Conservation (phyloP, 352 stramenopile genomes). For the Phytophthora sojae region DNA sequence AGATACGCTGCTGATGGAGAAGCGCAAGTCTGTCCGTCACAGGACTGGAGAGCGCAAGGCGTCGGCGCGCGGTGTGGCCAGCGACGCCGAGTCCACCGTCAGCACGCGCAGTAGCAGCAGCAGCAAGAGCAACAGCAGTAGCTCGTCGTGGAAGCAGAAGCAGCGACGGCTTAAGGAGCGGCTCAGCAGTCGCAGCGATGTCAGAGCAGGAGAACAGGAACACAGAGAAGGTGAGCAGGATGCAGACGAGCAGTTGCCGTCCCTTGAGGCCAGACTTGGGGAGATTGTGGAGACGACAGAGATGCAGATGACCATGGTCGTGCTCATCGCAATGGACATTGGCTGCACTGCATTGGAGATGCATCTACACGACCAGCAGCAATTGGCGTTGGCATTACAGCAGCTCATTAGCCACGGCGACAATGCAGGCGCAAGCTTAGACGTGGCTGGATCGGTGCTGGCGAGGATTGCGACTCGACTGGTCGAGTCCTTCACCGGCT, state of each 20-base stretch:
- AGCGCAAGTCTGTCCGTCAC: slow-evolving; percentile 22
- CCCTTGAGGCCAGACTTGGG: slow-evolving; percentile 26
- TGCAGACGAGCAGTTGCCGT: slow-evolving; percentile 5
- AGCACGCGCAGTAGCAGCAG: slow-evolving; percentile 39
- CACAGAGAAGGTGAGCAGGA: slow-evolving; percentile 1
- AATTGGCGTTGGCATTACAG: slow-evolving; percentile 31
- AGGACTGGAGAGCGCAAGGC: slow-evolving; percentile 26
- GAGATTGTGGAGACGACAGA: slow-evolving; percentile 65
- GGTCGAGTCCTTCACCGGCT: slow-evolving; percentile 63
- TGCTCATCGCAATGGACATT: slow-evolving; percentile 64
- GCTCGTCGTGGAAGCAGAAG: slow-evolving; percentile 25
- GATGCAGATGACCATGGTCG: slow-evolving; percentile 54
- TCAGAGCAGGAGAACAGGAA: background rate
- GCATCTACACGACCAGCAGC: slow-evolving; percentile 43
- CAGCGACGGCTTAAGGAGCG: slow-evolving; percentile 23
- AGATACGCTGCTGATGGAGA: slow-evolving; percentile 33
- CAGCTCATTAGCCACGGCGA: slow-evolving; percentile 16
- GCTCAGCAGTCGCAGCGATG: background rate
- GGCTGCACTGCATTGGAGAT: slow-evolving; percentile 45
- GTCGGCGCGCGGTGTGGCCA: slow-evolving; percentile 4
- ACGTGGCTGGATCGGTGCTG: slow-evolving; percentile 10
- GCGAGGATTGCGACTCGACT: slow-evolving; percentile 37
- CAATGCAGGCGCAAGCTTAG: background rate
- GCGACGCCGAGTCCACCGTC: slow-evolving; percentile 37
- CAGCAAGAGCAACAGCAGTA: slow-evolving; percentile 22